Conservation (phyloP, 208 protist species). For the Naegleria gruberi region DNA sequence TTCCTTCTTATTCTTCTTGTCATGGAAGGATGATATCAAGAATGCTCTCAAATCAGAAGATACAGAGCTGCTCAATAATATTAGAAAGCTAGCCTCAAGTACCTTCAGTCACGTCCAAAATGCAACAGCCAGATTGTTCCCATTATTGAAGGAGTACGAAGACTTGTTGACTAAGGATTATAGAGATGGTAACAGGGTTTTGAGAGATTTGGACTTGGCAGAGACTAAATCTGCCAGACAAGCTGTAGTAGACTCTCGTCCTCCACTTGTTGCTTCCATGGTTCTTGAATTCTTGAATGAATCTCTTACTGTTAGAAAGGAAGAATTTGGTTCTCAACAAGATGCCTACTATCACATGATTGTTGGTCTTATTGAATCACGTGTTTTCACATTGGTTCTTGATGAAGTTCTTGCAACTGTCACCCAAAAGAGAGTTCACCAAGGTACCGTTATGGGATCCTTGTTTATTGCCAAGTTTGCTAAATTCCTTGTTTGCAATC, state of each 20-base stretch:
- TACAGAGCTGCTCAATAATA: not conserved
- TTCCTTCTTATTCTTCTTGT: not conserved
- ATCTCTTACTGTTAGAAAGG: not conserved
- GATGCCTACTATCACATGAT: not conserved
- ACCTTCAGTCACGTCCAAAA: conserved; percentile 8
- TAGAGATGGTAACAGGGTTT: not conserved
- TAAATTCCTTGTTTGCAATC: not conserved
- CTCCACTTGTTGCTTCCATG: not conserved
- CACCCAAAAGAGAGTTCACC: conserved; percentile 10
- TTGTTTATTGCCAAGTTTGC: not conserved
- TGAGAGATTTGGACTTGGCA: not conserved
- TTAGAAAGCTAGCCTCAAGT: not conserved
- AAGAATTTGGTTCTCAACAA: not conserved
- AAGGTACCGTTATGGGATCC: conserved; percentile 4
- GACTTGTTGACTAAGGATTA: not conserved
- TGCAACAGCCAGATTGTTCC: conserved; percentile 6
- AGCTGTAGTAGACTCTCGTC: not conserved
- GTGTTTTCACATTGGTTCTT: not conserved
- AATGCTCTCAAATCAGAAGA: not conserved
- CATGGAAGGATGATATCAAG: not conserved
- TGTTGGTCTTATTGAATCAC: not conserved
- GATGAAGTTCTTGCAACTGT: not conserved
- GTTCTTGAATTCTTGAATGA: not conserved
- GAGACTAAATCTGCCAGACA: not conserved
- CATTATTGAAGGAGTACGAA: not conserved